Conservation (phyloP, 805 yeast species). For the Starmerella vaccinii region DNA sequence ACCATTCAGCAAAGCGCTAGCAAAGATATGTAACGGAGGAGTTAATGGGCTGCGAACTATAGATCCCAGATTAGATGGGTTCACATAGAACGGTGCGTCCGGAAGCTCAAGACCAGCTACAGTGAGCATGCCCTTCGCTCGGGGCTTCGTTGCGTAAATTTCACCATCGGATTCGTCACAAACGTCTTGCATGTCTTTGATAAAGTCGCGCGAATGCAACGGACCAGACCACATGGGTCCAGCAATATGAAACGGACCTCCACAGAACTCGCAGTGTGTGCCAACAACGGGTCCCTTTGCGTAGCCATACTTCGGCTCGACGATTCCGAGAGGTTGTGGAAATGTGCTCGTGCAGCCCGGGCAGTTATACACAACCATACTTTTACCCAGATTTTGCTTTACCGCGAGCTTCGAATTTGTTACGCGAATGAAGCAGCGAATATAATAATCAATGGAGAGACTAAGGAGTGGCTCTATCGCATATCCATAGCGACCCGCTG, state of each 20-base stretch:
- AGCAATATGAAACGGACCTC: constrained; percentile 58
- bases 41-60: constrained; percentile 66
- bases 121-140: constrained; percentile 89
- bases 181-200: constrained; percentile 51
- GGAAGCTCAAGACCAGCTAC: constrained; percentile 62
- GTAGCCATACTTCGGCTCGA: constrained; percentile 45
- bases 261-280: constrained; percentile 59
- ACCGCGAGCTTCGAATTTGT: constrained; percentile 70
- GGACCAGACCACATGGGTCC: constrained; percentile 96
- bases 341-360: constrained; percentile 72
- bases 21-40: constrained; percentile 61
- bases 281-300: constrained; percentile 57
- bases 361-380: constrained; percentile 74
- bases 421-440: constrained; percentile 73
- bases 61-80: constrained; percentile 66
- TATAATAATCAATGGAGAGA: constrained; percentile 84
- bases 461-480: constrained; percentile 77
- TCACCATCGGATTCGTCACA: constrained; percentile 42
- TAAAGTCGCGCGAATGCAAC: constrained; percentile 60
- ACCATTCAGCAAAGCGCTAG: constrained; percentile 72
- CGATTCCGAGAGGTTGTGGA: constrained; percentile 66
- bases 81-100: constrained; percentile 66
- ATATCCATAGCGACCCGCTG: constrained; percentile 85
- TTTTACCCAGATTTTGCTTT: constrained; percentile 63
- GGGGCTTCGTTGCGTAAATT: constrained; percentile 64